Evolutionary conservation across 768 basidiomycete genomes (phyloP), one percentile per base, ranked within the genome.

Genomic region (Auricularia sp.): DNA sequence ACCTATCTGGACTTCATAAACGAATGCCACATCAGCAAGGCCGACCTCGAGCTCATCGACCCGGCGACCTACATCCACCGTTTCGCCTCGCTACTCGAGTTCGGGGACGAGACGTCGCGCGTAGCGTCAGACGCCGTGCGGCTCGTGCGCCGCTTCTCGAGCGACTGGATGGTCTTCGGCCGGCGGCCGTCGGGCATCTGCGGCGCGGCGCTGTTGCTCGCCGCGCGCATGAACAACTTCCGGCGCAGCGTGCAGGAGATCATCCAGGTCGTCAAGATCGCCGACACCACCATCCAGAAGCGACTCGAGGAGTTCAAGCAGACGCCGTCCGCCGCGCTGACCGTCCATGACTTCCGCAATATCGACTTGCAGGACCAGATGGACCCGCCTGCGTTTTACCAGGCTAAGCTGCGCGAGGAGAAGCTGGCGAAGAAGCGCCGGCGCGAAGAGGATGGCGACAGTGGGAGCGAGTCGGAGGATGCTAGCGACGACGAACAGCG

Each of bases 151-250:
- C 85, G 97, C 37, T 98, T 98, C 76, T 89, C 93, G 71, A 83
- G 92, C 33, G 97, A 98, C 75, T 99, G 97, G 97, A 95, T 99
- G 84, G 89, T 92, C 14, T 88, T 88, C 45, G 97, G 97, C 14
- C 86, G 97, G 24, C 85, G 97, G 5, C 97, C 97, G 0, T 94
- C 97, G 0, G 97, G 97, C 24, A 95, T 99, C 67, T 99, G 97
- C 72, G 97, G 97, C 36, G 97, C 97, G 0, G 94, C 92, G 34
- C 82, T 98, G 35, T 82, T 98, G 47, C 84, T 99, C 16, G 97
- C 97, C 0, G 97, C 94, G 37, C 86, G 97, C 33, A 98, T 99
- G 97, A 98, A 96, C 77, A 97, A 97, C 75, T 98, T 96, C 72
- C 80, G 95, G 54, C 81, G 97, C 58, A 92, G 89, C 33, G 82